These are phyloP conservation scores for Linnemannia zychae DNA, from an alignment of 192 early-diverging fungal genomes.

Conservation along the genomic window DNA sequence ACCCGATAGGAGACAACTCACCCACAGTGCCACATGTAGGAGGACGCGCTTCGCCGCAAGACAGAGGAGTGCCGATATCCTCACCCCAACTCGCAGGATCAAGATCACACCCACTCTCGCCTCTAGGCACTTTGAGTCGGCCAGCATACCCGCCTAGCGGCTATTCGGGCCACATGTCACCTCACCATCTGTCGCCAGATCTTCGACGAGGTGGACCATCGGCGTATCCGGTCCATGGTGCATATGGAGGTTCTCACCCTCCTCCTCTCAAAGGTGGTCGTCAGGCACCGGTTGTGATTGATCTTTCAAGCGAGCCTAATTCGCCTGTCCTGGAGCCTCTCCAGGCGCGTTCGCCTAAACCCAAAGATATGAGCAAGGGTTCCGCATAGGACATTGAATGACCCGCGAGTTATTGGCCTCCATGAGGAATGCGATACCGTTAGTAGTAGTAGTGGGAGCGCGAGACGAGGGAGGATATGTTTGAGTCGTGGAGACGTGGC, in stretches of 20 bases:
- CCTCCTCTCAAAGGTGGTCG: not conserved
- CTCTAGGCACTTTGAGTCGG: not conserved
- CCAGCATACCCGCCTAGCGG: not conserved
- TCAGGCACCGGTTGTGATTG: conserved; percentile 4
- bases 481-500: too few relatives aligned
- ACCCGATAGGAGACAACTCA: not conserved
- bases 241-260: not conserved
- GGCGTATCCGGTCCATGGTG: not conserved
- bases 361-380: not conserved
- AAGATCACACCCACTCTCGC: not conserved
- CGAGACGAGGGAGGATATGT: too few relatives aligned
- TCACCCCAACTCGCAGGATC: not conserved
- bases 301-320: conserved; percentile 5
- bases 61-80: not conserved
- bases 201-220: not conserved
- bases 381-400: not conserved
- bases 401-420: not conserved
- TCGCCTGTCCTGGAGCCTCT: conserved; percentile 1
- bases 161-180: not conserved
- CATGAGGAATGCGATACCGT: not conserved
- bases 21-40: not conserved
- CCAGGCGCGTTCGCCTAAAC: not conserved
- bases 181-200: not conserved
- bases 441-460: not conserved
- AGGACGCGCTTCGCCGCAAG: not conserved